Conservation (phyloP, 2,329 filamentous ascomycete species). For the Curvularia sp. region DNA sequence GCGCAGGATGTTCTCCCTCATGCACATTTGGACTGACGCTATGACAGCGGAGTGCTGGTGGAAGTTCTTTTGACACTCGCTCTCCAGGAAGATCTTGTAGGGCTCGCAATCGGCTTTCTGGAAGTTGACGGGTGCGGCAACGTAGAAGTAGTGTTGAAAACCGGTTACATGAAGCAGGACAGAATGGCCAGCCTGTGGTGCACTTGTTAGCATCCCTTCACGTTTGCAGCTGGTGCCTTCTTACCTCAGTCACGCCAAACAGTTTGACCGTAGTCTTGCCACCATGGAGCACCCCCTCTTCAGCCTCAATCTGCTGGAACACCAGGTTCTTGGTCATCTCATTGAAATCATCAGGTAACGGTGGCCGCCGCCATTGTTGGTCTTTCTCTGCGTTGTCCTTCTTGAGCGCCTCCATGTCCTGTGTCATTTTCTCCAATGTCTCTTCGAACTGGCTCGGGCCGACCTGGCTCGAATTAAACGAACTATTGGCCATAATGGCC, state of each 20-base stretch:
- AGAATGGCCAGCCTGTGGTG: conserved; percentile 73
- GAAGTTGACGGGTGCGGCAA: conserved; percentile 86
- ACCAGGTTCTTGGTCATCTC: conserved; percentile 72
- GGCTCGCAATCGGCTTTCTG: conserved; percentile 76
- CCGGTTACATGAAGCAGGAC: conserved; percentile 93
- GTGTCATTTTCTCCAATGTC: conserved; percentile 92
- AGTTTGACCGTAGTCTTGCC: conserved; percentile 83
- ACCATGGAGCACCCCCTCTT: conserved; percentile 83
- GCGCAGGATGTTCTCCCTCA: conserved; percentile 90
- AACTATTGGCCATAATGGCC: conserved; percentile 67
- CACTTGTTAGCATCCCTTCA: conserved; percentile 20
- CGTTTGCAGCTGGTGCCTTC: conserved; percentile 9
- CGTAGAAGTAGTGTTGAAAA: conserved; percentile 95
- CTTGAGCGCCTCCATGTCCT: conserved; percentile 87
- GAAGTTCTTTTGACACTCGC: conserved; percentile 66
- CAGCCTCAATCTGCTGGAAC: conserved; percentile 95
- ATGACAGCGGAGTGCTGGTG: conserved; percentile 73
- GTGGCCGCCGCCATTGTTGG: conserved; percentile 83
- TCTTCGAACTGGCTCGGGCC: conserved; percentile 92
- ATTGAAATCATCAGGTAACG: conserved; percentile 64
- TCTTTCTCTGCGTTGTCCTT: conserved; percentile 89
- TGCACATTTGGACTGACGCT: conserved; percentile 78
- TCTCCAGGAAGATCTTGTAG: conserved; percentile 83
- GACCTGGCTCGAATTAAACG: conserved; percentile 73
- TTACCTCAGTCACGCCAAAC: conserved; percentile 86